Percentiles rank a stretch among this genome's conserved stretches.
Conservation (phyloP, 202 grass and related monocot species). For the Dendrocalamus latiflorus region DNA sequence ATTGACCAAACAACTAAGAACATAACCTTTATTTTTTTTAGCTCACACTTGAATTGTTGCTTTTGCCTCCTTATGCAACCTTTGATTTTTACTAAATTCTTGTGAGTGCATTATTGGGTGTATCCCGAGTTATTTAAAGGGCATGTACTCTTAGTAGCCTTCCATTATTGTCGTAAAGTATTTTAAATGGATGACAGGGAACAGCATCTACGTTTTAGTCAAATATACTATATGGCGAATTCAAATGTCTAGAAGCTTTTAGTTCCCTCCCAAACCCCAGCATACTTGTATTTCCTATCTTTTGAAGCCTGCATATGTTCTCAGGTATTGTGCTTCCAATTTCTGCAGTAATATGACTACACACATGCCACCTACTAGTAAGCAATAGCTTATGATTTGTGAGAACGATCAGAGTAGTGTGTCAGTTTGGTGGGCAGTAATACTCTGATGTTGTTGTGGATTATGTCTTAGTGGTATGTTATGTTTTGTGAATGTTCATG, state of each 20-base stretch:
- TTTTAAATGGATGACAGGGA: not conserved
- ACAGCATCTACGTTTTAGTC: not conserved
- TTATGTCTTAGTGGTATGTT: too few species aligned
- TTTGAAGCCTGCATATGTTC: not conserved
- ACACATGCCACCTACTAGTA: too few species aligned
- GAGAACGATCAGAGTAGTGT: not conserved
- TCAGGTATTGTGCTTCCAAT: too few species aligned
- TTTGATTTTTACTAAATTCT: not conserved
- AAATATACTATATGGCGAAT: not conserved
- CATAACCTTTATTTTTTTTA: not conserved
- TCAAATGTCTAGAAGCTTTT: not conserved
- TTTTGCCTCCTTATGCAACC: not conserved
- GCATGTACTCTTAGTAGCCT: not conserved
- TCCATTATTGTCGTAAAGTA: not conserved
- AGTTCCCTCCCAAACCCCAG: not conserved
- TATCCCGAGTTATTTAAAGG: too few species aligned
- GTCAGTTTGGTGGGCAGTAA: conserved; percentile 7
- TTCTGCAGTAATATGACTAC: not conserved
- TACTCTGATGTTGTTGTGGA: not conserved
- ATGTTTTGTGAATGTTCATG: too few species aligned
- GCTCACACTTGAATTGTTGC: not conserved
- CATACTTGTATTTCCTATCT: not conserved
- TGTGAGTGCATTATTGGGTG: not conserved
- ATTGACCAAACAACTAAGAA: too few species aligned
- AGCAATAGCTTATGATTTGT: not conserved